These are phyloP conservation scores for Cyberlindnera meyerae DNA, from an alignment of 805 yeast species.

Conservation along the genomic window DNA sequence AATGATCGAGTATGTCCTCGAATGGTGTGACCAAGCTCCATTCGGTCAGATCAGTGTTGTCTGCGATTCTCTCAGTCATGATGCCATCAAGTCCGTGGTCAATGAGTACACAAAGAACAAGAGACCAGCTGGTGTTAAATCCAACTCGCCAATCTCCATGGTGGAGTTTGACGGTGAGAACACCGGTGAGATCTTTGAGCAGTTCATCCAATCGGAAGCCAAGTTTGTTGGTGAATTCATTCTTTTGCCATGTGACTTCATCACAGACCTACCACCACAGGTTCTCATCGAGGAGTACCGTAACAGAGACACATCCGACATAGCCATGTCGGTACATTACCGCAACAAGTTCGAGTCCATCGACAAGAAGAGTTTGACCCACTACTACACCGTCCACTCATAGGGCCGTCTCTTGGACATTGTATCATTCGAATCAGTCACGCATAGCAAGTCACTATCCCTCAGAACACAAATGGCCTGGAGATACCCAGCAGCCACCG, in stretches of 20 bases:
- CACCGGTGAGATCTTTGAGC: slow-evolving; percentile 61
- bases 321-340: slow-evolving; percentile 76
- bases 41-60: slow-evolving; percentile 68
- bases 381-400: slow-evolving; percentile 63
- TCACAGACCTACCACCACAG: slow-evolving; percentile 90
- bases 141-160: slow-evolving; percentile 37
- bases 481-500: slow-evolving; percentile 75
- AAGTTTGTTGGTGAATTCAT: slow-evolving; percentile 49
- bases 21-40: slow-evolving; percentile 89
- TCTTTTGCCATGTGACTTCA: slow-evolving; percentile 89
- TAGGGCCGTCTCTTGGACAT: slow-evolving; percentile 62
- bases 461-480: slow-evolving; percentile 85
- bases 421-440: slow-evolving; percentile 63
- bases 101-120: slow-evolving; percentile 37
- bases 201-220: slow-evolving; percentile 36
- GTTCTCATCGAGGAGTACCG: slow-evolving; percentile 80
- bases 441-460: slow-evolving; percentile 64
- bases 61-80: slow-evolving; percentile 42
- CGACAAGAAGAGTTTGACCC: slow-evolving; percentile 69
- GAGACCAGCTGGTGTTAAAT: slow-evolving; percentile 31
- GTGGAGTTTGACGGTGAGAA: slow-evolving; percentile 41
- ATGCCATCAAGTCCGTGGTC: slow-evolving; percentile 44
- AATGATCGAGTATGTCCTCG: slow-evolving; percentile 79
- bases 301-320: slow-evolving; percentile 57
- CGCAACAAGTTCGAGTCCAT: slow-evolving; percentile 67